Base-by-base conservation (phyloP, 2,329 filamentous ascomycete species). In the Scytalidium sp. region DNA sequence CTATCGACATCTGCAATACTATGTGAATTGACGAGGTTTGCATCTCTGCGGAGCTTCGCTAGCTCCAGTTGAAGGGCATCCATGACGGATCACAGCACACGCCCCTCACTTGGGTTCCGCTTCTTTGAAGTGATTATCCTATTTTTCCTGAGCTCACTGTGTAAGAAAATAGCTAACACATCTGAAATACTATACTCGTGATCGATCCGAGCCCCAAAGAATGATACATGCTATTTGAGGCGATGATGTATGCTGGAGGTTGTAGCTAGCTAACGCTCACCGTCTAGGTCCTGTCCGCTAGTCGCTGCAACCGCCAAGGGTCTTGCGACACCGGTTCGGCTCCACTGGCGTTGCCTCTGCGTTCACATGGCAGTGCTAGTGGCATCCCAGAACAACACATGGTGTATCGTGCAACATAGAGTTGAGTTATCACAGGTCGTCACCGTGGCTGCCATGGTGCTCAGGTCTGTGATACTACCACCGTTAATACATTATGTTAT, bases 1-100 rank as follows among this genome's bases (percentile, higher is more conserved):
- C 82, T 80, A 65, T 97, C 90, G 17, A 96, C 87, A 76, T 95
- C 85, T 27, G 83, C 73, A 50, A 96, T 64, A 44, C 63, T 67
- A 49, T 64, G 56, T 10, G 52, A 52, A 36, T 36, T n/a, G 32
- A 36, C 32, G 39, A 67, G 58, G 47, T 58, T 66, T 41, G 60
- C 56, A 56, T 64, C 61, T 39, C 54, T 59, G 43, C 54, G 59
- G 41, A 67, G 51, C 54, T 62, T 62, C 9, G 56, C 56, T 40
- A 67, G 57, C 50, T 66, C 64, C 22, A 50, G 49, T 48, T 64
- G 54, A 41, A 67, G 56, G 19, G 49, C 52, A 49, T 67, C 63
- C 65, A 67, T 67, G 50, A 50, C 56, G 59, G 43, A 52, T 51
- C 21, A 42, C 17, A n/a, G n/a, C 32, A 36, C 11, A 36, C 39